phyloP scores from a whole-genome alignment of 306 rosid species.

The Casuarina cunninghamiana region DNA sequence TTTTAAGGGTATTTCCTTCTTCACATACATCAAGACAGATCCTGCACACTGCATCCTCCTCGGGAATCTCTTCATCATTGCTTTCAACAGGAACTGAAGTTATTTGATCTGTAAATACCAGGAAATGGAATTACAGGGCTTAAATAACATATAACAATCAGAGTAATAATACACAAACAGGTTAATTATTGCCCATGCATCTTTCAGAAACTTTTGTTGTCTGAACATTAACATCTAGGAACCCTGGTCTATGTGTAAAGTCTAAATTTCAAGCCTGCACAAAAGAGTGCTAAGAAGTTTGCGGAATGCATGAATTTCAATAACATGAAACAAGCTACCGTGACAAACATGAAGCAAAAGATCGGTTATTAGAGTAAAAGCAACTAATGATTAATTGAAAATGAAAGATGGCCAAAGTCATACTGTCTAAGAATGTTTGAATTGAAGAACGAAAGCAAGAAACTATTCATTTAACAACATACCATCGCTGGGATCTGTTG shows the following conservation, averaged over 20 bases:
- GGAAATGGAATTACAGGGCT: neutral
- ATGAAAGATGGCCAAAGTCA: slow-evolving; percentile 12
- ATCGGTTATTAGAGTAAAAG: neutral
- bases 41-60: slow-evolving; percentile 98
- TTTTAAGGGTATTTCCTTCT: slow-evolving; percentile 86
- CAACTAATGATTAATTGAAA: slow-evolving; percentile 3
- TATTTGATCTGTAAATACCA: slow-evolving; percentile 65
- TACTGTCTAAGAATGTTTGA: slow-evolving; percentile 18
- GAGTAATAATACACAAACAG: neutral
- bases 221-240: neutral
- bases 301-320: neutral
- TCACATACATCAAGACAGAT: slow-evolving; percentile 84
- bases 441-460: slow-evolving; percentile 5
- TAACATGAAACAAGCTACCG: neutral
- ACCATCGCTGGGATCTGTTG: slow-evolving; percentile 64
- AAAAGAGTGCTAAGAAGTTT: neutral
- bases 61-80: slow-evolving; percentile 92
- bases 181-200: neutral
- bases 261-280: neutral
- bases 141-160: neutral
- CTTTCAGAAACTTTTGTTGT: neutral
- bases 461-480: slow-evolving; percentile 32
- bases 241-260: neutral
- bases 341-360: slow-evolving; percentile 2
- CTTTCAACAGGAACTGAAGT: slow-evolving; percentile 60